Base-by-base conservation (phyloP, 2,329 filamentous ascomycete genomes). In the Botryotinia convoluta region DNA sequence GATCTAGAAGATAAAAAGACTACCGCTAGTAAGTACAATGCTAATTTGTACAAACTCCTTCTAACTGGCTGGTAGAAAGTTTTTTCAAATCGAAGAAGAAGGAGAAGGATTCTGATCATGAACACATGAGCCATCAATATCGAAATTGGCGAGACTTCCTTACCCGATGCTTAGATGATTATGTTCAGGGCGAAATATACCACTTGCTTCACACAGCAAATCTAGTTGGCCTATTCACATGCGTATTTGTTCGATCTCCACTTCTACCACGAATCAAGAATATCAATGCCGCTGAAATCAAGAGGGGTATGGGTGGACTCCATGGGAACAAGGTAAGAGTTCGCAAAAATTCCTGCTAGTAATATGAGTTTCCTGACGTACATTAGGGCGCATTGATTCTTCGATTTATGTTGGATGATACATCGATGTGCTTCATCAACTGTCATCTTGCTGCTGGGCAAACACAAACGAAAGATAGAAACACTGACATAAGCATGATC, bases 1-100 rank as follows among this genome's bases (percentile, higher is more conserved):
- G 96, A 99, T 80, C 86, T 99, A 12, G 96, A 99, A 82, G 93
- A 99, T 83, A 98, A 98, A 84, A 97, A 95, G 77, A 92, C 97
- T 69, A 98, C 95, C 35, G 96, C 96, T n/a, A 98, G 90, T 90
- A 82, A 80, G 87, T 86, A 74, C 69, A 22, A 48, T 48, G 62
- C 44, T 26, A 39, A 57, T 69, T 14, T 45, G 29, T 29, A 37
- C 67, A 63, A 4, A 14, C 42, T 59, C 35, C 64, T 59, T 68
- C 81, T 85, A 78, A 85, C 72, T 39, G 1, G 8, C 42, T 35
- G 29, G 16, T 78, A 90, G 88, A 96, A 83, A 94, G 93, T 72
- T 90, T 98, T 77, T 91, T 98, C 81, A 96, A 95, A 80, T 93
- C 92, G 78, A 96, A 96, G 82, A 97, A 97, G 81, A 93, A 93